phyloP scores from a whole-genome alignment of 75 land plant species.

The Picea sitchensis region DNA sequence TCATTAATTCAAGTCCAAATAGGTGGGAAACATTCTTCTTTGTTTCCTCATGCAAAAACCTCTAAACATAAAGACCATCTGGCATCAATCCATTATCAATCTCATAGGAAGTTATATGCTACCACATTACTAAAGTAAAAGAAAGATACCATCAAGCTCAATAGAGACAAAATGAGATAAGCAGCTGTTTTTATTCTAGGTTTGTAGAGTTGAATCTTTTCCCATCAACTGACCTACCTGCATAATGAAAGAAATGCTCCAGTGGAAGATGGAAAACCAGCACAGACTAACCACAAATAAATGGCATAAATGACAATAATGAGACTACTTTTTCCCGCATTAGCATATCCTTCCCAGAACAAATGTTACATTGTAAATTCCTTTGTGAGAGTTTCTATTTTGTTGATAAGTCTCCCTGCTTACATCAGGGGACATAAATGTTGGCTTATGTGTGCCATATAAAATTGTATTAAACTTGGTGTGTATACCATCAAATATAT shows the following conservation, averaged over 20 bases:
- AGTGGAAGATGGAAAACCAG: not conserved
- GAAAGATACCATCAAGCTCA: too few relatives aligned
- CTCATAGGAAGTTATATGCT: not conserved
- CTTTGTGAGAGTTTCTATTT: too few relatives aligned
- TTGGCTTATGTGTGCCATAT: too few relatives aligned
- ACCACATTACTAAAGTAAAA: not conserved
- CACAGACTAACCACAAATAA: not conserved
- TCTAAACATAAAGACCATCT: not conserved
- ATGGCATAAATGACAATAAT: not conserved
- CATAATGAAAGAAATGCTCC: not conserved
- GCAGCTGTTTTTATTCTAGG: too few relatives aligned
- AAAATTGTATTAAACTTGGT: too few relatives aligned
- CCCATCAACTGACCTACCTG: not conserved
- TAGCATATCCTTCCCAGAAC: too few relatives aligned
- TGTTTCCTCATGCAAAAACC: not conserved
- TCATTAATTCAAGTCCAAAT: not conserved
- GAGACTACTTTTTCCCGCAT: not conserved
- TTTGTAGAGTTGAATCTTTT: not conserved
- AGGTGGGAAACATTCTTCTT: not conserved
- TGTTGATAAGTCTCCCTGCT: too few relatives aligned
- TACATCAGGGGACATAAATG: too few relatives aligned
- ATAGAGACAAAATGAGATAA: not conserved
- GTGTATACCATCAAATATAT: too few relatives aligned
- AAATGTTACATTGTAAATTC: too few relatives aligned
- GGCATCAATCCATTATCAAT: not conserved